Evolutionary conservation across 23 red algal genomes (phyloP), one percentile per base, ranked within the genome.

Genomic region (Gracilaria vermiculophylla): DNA sequence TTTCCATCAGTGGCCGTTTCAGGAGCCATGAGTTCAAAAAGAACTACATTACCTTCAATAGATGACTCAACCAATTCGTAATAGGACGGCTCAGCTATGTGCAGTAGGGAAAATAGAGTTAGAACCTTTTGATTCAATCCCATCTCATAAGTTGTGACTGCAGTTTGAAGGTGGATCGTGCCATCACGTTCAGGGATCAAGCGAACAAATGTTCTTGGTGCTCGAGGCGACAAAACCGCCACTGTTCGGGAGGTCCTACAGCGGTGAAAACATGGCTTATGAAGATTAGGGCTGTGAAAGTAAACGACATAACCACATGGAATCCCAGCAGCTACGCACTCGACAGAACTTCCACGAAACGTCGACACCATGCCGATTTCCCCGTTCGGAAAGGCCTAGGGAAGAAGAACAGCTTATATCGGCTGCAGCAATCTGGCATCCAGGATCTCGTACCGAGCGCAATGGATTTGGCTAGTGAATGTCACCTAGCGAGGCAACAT

Each of bases 131-230:
- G 81, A 69, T 31, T 16, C 21, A 62, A 53, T 24, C 13, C 67
- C 21, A 24, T 73, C 67, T 48, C 67, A 28, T 77, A 88, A 9
- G 70, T 88, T 12, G 84, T 88, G n/a, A 88, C 37, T 34, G 84
- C 37, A 43, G 84, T 88, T 56, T 88, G 84, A 6, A 88, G 69
- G 43, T 76, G 84, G 9, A 70, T 54, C 21, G 42, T 88, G 33
- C 34, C 53, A 51, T 73, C 51, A 17, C 13, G n/a, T 35, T 43
- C 16, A 17, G 69, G 84, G 31, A 76, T 31, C 12, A 88, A 41
- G n/a, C 84, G 84, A 47, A 88, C 84, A 88, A 88, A 88, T 19
- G 84, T 88, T 45, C 84, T 65, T 20, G 84, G 84, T 62, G 84
- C 84, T 88, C 53, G 84, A 0, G 19, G 76, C 21, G 67, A 73